Evolutionary conservation across 148 eudicot genomes (phyloP).

Genomic region (Nepenthes gracilis): DNA sequence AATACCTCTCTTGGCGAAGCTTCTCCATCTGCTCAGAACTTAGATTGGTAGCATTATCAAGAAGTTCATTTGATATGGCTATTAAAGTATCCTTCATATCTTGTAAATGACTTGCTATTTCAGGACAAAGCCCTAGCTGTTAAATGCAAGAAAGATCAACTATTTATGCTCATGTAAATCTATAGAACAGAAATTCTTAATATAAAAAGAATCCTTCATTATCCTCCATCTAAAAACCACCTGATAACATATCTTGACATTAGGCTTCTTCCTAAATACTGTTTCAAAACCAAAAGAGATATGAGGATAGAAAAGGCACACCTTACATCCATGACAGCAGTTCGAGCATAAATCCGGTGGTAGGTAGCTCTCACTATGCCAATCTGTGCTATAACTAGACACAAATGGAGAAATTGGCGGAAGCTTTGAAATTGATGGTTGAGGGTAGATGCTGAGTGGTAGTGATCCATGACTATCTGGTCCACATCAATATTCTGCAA

Average conservation of each 20-base stretch:
- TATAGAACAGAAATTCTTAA: neutral
- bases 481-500: conserved; percentile 88
- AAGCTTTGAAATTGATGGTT: conserved; percentile 41
- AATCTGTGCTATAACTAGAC: conserved; percentile 16
- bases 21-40: conserved; percentile 50
- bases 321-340: conserved; percentile 79
- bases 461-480: conserved; percentile 80
- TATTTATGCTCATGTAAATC: neutral
- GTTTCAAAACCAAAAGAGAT: neutral
- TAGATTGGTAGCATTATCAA: conserved; percentile 54
- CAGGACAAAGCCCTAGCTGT: conserved; percentile 81
- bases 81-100: conserved; percentile 79
- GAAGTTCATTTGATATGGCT: conserved; percentile 76
- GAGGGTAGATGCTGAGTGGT: conserved; percentile 58
- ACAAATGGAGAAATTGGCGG: conserved; percentile 44
- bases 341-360: conserved; percentile 64
- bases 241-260: neutral
- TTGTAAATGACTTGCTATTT: conserved; percentile 69
- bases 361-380: conserved; percentile 33
- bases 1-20: conserved; percentile 79
- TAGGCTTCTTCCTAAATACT: neutral
- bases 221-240: neutral
- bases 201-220: neutral
- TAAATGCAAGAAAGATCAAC: conserved; percentile 14
- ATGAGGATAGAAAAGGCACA: conserved; percentile 9